phyloP scores from a whole-genome alignment of 768 basidiomycete genomes.

The Trametes cinnabarina region DNA sequence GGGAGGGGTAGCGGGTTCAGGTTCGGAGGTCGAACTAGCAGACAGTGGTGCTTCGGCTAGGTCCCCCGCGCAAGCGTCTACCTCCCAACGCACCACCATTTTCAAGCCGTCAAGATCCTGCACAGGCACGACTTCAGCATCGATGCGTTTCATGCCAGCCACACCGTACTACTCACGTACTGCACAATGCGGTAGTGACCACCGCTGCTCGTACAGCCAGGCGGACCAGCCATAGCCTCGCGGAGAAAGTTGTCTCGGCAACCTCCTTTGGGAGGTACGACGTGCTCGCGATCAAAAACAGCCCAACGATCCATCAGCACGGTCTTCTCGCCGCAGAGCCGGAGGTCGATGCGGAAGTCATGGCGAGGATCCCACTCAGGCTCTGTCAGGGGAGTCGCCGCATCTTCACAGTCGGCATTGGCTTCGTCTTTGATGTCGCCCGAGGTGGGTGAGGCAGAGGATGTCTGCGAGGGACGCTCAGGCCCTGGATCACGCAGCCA shows the following conservation, averaged over 20 bases:
- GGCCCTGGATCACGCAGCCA: slow-evolving; percentile 39
- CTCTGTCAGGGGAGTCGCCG: background rate
- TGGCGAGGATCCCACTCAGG: slow-evolving; percentile 15
- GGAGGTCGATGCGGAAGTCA: slow-evolving; percentile 65
- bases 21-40: background rate
- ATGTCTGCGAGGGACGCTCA: slow-evolving; percentile 21
- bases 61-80: slow-evolving; percentile 23
- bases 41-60: background rate
- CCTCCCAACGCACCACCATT: slow-evolving; percentile 29
- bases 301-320: slow-evolving; percentile 63
- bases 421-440: background rate
- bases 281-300: slow-evolving; percentile 30
- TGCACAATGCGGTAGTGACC: slow-evolving; percentile 24
- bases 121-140: background rate
- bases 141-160: background rate
- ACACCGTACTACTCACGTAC: slow-evolving; percentile 21
- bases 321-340: slow-evolving; percentile 56
- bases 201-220: slow-evolving; percentile 16
- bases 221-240: slow-evolving; percentile 13
- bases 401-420: background rate
- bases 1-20: background rate
- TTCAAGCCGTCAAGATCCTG: slow-evolving; percentile 25
- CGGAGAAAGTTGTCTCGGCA: slow-evolving; percentile 47
- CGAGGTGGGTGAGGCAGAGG: too few relatives aligned
- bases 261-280: slow-evolving; percentile 11